A percentile compares a stretch with the other conserved stretches of the same genome.
These are phyloP conservation scores for Scheffersomyces titani DNA, from an alignment of 1,139 yeast species.

Conservation along the genomic window DNA sequence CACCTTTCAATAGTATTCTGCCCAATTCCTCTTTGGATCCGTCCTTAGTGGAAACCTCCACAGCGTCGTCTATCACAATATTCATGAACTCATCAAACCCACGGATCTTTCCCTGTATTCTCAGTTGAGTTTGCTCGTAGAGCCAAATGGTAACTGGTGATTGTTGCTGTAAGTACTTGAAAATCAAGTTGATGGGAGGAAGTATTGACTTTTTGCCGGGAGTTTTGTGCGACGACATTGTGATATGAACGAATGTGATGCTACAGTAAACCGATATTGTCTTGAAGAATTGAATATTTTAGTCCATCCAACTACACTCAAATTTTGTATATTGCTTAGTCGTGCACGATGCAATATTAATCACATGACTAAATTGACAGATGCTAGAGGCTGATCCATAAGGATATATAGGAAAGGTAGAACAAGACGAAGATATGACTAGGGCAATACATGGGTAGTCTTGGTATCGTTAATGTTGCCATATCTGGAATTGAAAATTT, in stretches of 20 bases:
- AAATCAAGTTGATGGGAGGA: slow-evolving; percentile 90
- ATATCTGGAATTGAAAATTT: no score
- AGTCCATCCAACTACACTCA: not conserved
- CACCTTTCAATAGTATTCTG: slow-evolving; percentile 83
- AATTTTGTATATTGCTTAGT: not conserved
- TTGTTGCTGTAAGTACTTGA: slow-evolving; percentile 83
- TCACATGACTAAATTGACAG: not conserved
- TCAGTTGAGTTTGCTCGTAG: slow-evolving; percentile 75
- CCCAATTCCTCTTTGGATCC: slow-evolving; percentile 45
- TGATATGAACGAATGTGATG: not conserved
- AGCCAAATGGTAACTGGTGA: slow-evolving; percentile 82
- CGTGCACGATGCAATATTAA: not conserved
- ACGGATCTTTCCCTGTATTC: slow-evolving; percentile 80
- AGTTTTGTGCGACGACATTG: slow-evolving; percentile 3
- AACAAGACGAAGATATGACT: not conserved
- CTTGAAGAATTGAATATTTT: not conserved
- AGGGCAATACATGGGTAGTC: not conserved
- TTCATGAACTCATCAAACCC: slow-evolving; percentile 99
- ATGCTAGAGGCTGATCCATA: not conserved
- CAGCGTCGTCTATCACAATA: slow-evolving; percentile 87
- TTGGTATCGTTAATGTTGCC: no score
- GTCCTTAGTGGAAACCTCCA: slow-evolving; percentile 55
- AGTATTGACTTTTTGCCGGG: slow-evolving; percentile 48
- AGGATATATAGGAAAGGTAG: not conserved
- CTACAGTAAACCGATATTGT: not conserved